These are phyloP conservation scores for Aurinia saxatilis DNA, from an alignment of 345 rosid genomes.

Conservation along the genomic window DNA sequence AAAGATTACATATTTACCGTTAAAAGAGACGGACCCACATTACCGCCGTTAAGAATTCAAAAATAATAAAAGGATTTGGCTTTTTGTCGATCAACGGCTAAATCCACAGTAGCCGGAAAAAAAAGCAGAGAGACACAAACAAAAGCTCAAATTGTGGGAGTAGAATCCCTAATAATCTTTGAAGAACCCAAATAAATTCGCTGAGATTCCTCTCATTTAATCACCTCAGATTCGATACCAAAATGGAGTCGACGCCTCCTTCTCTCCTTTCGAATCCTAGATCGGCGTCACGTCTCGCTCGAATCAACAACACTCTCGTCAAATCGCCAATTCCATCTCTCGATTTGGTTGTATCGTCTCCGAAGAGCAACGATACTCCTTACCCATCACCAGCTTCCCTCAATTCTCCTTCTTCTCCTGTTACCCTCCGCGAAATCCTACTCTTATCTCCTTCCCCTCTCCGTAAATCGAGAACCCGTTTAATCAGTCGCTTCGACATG, in stretches of 20 bases:
- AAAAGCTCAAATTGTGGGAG: neutral
- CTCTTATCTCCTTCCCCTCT: slow-evolving; percentile 71
- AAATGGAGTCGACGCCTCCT: slow-evolving; percentile 53
- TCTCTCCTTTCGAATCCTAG: slow-evolving; percentile 49
- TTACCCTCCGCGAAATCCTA: slow-evolving; percentile 51
- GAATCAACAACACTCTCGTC: slow-evolving; percentile 23
- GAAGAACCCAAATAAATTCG: slow-evolving; percentile 21
- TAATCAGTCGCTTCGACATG: slow-evolving; percentile 50
- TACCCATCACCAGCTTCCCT: slow-evolving; percentile 38
- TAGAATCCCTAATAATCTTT: neutral
- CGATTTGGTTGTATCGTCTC: slow-evolving; percentile 45
- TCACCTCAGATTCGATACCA: neutral
- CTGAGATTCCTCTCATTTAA: slow-evolving; percentile 15
- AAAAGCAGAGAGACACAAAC: neutral
- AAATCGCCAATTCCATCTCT: slow-evolving; percentile 38
- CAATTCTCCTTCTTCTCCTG: slow-evolving; percentile 36
- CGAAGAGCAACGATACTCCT: slow-evolving; percentile 33
- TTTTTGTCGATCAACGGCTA: slow-evolving; percentile 23
- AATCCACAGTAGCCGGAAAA: slow-evolving; percentile 12
- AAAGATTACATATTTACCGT: slow-evolving; percentile 1
- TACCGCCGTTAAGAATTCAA: slow-evolving; percentile 21
- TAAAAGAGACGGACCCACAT: slow-evolving; percentile 21
- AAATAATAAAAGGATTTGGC: slow-evolving; percentile 1
- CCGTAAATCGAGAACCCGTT: slow-evolving; percentile 55
- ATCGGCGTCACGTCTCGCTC: too few relatives aligned